A percentile compares a stretch with the other conserved stretches of the same genome.
Evolutionary conservation across 345 rosid genomes (phyloP).

Genomic region (Camelina laxa): DNA sequence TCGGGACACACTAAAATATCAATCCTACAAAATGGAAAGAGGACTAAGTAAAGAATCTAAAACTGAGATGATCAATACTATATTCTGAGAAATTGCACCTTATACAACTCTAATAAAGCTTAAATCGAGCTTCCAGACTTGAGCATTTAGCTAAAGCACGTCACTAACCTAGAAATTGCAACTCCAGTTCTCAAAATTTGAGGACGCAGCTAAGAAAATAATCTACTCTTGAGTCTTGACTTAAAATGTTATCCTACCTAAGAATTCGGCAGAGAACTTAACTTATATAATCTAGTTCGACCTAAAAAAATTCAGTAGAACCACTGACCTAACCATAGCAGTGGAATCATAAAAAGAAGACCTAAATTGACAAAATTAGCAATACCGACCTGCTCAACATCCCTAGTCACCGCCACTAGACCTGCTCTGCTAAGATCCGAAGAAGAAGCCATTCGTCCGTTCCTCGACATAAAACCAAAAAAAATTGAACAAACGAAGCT

Average conservation of each 20-base stretch:
- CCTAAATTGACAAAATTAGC: slow-evolving; percentile 21
- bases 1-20: slow-evolving; percentile 15
- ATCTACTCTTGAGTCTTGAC: neutral
- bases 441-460: slow-evolving; percentile 78
- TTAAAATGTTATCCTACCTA: neutral
- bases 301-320: slow-evolving; percentile 15
- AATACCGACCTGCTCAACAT: slow-evolving; percentile 85
- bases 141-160: neutral
- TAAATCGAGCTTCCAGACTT: slow-evolving; percentile 12
- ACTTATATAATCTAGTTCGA: too few relatives aligned
- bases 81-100: slow-evolving; percentile 1
- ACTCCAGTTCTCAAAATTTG: neutral
- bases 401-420: slow-evolving; percentile 77
- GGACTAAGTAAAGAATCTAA: neutral
- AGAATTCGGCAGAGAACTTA: neutral
- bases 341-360: slow-evolving; percentile 18
- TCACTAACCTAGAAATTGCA: neutral
- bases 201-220: neutral
- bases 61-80: slow-evolving; percentile 5
- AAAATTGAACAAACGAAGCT: slow-evolving; percentile 27
- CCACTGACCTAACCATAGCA: slow-evolving; percentile 1
- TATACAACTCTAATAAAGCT: neutral
- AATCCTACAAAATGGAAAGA: neutral
- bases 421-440: slow-evolving; percentile 88
- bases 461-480: slow-evolving; percentile 49